Percentiles rank a stretch among this genome's conserved stretches.
Conservation (phyloP, 2,329 filamentous ascomycete species). For the Pseudopyricularia javanii region DNA sequence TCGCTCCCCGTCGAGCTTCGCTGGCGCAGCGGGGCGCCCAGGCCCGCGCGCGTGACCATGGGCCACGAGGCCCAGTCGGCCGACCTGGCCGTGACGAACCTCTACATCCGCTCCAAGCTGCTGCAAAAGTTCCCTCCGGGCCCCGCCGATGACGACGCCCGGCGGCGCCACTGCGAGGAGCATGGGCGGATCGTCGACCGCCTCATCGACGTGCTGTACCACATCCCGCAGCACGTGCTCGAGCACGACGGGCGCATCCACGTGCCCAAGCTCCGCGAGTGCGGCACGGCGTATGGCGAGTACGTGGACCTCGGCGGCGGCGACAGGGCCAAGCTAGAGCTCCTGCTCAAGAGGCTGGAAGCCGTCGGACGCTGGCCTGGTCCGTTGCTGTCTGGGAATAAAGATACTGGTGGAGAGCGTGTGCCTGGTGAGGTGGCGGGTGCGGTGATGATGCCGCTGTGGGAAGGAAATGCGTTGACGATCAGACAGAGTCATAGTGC, state of each 20-base stretch:
- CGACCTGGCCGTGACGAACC: slow-evolving; percentile 22
- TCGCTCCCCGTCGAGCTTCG: slow-evolving; percentile 18
- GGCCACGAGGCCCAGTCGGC: slow-evolving; percentile 23
- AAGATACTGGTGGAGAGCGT: not conserved
- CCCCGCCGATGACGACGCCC: slow-evolving; percentile 3
- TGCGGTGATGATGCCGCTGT: not conserved
- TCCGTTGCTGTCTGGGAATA: not conserved
- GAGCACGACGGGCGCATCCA: slow-evolving; percentile 20
- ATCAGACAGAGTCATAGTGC: no score
- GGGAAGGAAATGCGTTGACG: no score
- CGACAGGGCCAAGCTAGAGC: slow-evolving; percentile 13
- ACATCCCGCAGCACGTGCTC: slow-evolving; percentile 11
- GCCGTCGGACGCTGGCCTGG: slow-evolving; percentile 17
- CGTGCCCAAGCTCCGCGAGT: slow-evolving; percentile 23
- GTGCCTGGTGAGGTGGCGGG: not conserved
- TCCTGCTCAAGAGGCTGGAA: slow-evolving; percentile 16
- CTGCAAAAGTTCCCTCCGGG: slow-evolving; percentile 17
- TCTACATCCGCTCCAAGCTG: slow-evolving; percentile 22
- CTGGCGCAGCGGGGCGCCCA: slow-evolving; percentile 22
- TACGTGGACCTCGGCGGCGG: slow-evolving; percentile 10
- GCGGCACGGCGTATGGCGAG: slow-evolving; percentile 20
- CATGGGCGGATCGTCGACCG: slow-evolving; percentile 9
- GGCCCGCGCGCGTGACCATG: slow-evolving; percentile 14
- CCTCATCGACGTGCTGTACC: not conserved
- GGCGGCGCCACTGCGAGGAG: slow-evolving; percentile 18